Percentiles rank a stretch among this genome's conserved stretches.
These are phyloP conservation scores for Pleurozium schreberi DNA, from an alignment of 225 moss, liverwort and hornwort genomes.

Conservation along the genomic window DNA sequence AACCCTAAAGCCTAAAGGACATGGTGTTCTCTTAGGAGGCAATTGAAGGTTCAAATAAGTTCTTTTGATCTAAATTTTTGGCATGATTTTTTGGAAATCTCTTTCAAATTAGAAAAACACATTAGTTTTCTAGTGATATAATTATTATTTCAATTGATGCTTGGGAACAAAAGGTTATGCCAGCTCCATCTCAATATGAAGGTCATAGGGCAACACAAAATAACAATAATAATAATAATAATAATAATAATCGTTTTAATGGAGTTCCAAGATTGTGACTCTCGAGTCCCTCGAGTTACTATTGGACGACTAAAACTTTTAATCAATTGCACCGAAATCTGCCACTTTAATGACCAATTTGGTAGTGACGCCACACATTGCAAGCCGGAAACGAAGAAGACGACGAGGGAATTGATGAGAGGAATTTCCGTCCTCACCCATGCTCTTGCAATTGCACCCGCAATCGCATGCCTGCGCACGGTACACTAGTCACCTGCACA, in stretches of 20 bases:
- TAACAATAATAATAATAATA: too few species aligned
- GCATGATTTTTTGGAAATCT: not conserved
- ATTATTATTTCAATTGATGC: too few species aligned
- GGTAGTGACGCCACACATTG: not conserved
- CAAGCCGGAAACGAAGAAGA: not conserved
- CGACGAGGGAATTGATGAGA: not conserved
- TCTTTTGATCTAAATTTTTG: too few species aligned
- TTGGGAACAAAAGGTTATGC: too few species aligned
- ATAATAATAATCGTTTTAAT: too few species aligned
- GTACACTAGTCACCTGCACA: slow-evolving; percentile 12
- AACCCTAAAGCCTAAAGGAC: not conserved
- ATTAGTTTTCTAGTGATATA: too few species aligned
- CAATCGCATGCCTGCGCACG: slow-evolving; percentile 28
- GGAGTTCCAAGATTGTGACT: not conserved
- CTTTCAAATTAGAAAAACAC: not conserved
- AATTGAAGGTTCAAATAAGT: not conserved
- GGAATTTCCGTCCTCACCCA: slow-evolving; percentile 22
- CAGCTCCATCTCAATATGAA: too few species aligned
- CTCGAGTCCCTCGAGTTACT: not conserved
- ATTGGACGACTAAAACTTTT: not conserved
- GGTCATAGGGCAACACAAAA: too few species aligned
- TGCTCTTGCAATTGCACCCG: slow-evolving; percentile 16
- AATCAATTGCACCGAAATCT: not conserved
- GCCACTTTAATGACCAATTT: not conserved
- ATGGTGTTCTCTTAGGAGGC: rapidly evolving